Evolutionary conservation across 345 rosid species (phyloP).

Genomic region (Aquilaria yunnanensis): DNA sequence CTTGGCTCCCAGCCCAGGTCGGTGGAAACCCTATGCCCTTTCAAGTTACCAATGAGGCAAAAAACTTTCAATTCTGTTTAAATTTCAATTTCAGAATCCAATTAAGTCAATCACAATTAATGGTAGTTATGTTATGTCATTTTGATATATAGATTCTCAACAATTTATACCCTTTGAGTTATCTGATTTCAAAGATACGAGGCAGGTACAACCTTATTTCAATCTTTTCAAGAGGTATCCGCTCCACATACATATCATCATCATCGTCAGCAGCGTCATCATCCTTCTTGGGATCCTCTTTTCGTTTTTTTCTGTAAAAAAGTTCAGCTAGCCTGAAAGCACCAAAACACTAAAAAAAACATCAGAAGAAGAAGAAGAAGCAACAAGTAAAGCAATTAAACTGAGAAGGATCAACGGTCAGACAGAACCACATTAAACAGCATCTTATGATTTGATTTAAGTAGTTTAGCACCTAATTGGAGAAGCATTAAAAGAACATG

Average conservation of each 20-base stretch:
- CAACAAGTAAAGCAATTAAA: constrained; percentile 7
- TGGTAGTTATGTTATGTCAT: no score
- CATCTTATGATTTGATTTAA: not conserved
- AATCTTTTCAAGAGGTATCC: constrained; percentile 83
- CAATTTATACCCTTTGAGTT: not conserved
- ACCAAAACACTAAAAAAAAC: constrained; percentile 13
- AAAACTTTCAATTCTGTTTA: no score
- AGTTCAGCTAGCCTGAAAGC: constrained; percentile 60
- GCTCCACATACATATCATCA: constrained; percentile 57
- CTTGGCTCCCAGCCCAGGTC: no score
- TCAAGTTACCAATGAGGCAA: no score
- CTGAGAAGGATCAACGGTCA: not conserved
- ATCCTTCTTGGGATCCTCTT: constrained; percentile 63
- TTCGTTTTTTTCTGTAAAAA: constrained; percentile 32
- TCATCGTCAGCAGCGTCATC: constrained; percentile 56
- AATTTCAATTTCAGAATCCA: no score
- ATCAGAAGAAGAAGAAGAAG: constrained; percentile 9
- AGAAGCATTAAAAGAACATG: not conserved
- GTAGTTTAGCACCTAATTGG: no score
- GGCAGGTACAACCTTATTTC: constrained; percentile 46
- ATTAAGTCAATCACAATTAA: no score
- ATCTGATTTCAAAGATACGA: constrained; percentile 5
- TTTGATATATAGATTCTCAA: no score
- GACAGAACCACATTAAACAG: not conserved
- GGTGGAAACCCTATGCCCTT: no score